These are phyloP conservation scores for Russula ochroleuca DNA, from an alignment of 768 basidiomycete species.

Conservation along the genomic window DNA sequence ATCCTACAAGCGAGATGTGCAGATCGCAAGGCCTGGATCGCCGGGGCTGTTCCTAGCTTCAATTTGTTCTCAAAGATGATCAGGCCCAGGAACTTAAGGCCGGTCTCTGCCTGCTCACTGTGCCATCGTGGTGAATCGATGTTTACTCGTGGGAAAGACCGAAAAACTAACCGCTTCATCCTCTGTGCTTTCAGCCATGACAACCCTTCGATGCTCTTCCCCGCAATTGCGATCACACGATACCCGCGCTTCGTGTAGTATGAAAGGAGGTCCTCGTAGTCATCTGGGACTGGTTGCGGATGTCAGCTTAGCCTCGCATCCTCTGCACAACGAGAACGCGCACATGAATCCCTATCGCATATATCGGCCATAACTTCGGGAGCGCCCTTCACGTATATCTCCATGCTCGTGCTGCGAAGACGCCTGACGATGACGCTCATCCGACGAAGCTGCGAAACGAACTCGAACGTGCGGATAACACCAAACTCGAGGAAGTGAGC, in stretches of 20 bases:
- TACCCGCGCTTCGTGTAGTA: constrained; percentile 97
- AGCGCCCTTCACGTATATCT: constrained; percentile 98
- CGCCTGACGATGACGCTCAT: constrained; percentile 99
- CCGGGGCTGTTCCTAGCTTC: constrained; percentile 86
- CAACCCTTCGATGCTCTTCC: constrained; percentile 88
- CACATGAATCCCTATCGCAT: constrained; percentile 88
- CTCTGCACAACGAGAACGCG: constrained; percentile 34
- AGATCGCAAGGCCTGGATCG: constrained; percentile 79
- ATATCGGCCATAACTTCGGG: constrained; percentile 97
- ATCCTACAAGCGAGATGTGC: constrained; percentile 94
- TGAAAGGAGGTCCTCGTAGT: constrained; percentile 92
- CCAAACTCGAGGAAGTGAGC: constrained; percentile 97
- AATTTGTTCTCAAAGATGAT: constrained; percentile 98
- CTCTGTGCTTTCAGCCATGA: constrained; percentile 97
- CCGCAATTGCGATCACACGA: constrained; percentile 96
- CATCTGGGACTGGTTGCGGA: constrained; percentile 69
- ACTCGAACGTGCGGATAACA: constrained; percentile 94
- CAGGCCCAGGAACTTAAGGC: constrained; percentile 85
- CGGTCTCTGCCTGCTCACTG: constrained; percentile 92
- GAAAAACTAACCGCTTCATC: constrained; percentile 69
- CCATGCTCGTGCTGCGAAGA: constrained; percentile 91
- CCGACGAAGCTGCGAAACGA: constrained; percentile 84
- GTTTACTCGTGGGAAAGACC: background rate
- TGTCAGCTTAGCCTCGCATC: background rate
- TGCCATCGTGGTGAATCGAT: constrained; percentile 8